Percentiles rank a stretch among this genome's conserved stretches.
Evolutionary conservation across 495 filamentous ascomycete genomes (phyloP).

Genomic region (Podospora anserina): DNA sequence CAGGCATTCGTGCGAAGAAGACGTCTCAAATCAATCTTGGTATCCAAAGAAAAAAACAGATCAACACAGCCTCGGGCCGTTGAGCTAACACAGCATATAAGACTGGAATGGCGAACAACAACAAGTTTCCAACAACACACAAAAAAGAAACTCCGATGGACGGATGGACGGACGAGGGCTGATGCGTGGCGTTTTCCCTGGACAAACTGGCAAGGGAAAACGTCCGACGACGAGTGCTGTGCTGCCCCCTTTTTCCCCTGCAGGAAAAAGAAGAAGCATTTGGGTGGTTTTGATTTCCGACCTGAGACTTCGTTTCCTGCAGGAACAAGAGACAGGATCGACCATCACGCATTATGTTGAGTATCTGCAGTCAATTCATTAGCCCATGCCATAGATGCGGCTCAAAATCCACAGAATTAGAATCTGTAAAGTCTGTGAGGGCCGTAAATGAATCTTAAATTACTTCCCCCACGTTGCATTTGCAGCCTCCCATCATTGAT

Average conservation of each 20-base stretch:
- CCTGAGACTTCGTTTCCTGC: conserved; percentile 16
- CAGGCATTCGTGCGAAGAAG: background rate
- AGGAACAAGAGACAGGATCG: conserved; percentile 23
- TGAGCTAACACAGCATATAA: conserved; percentile 5
- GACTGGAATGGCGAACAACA: background rate
- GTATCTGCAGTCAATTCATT: background rate
- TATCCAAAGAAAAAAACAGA: conserved; percentile 11
- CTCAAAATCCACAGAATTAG: conserved; percentile 13
- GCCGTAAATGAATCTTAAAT: conserved; percentile 15
- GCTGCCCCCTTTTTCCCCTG: conserved; percentile 4
- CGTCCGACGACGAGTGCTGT: background rate
- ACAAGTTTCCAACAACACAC: background rate
- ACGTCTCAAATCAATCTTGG: background rate
- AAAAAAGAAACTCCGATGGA: background rate
- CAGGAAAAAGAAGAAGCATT: background rate
- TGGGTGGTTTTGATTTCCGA: background rate
- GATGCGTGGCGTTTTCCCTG: background rate
- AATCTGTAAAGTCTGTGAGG: background rate
- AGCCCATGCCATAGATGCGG: conserved; percentile 11
- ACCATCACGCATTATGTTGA: background rate
- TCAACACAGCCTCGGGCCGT: background rate
- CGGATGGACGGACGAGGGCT: background rate
- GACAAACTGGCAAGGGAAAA: background rate
- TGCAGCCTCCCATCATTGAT: background rate
- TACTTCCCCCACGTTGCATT: conserved; percentile 9